Evolutionary conservation across 306 rosid genomes (phyloP).

Genomic region (Vigna unguiculata): DNA sequence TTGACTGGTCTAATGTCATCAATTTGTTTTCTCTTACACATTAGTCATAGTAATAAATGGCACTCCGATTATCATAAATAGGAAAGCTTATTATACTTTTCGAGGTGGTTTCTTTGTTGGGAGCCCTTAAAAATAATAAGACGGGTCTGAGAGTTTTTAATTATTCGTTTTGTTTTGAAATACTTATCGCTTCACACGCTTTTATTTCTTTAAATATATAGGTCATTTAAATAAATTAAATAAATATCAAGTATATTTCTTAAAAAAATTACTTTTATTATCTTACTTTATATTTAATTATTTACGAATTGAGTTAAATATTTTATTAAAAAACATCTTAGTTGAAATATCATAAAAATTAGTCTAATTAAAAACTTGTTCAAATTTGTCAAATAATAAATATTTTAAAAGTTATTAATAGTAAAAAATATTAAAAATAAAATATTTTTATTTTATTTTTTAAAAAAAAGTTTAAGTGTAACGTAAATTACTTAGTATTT

Average conservation of each 20-base stretch:
- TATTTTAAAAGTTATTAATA: background rate
- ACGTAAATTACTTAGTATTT: no score
- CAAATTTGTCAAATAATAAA: background rate
- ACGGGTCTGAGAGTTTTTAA: background rate
- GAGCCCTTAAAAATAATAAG: background rate
- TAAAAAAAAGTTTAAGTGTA: no score
- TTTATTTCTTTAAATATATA: no score
- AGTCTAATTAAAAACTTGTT: background rate
- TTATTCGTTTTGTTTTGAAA: no score
- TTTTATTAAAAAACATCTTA: background rate
- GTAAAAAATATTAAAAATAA: background rate
- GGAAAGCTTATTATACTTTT: background rate
- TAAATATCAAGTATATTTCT: background rate
- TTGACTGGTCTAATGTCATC: conserved; percentile 46
- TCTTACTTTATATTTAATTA: background rate
- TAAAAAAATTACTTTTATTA: no score
- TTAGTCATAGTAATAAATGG: conserved; percentile 26
- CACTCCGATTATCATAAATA: background rate
- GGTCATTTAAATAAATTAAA: background rate
- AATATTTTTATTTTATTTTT: no score
- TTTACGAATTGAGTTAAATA: background rate
- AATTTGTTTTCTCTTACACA: background rate
- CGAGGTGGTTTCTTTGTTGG: background rate
- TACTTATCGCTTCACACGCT: no score
- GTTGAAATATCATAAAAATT: background rate